Conservation (phyloP, 2,329 filamentous ascomycete species). For the Hypoxylon sp. region DNA sequence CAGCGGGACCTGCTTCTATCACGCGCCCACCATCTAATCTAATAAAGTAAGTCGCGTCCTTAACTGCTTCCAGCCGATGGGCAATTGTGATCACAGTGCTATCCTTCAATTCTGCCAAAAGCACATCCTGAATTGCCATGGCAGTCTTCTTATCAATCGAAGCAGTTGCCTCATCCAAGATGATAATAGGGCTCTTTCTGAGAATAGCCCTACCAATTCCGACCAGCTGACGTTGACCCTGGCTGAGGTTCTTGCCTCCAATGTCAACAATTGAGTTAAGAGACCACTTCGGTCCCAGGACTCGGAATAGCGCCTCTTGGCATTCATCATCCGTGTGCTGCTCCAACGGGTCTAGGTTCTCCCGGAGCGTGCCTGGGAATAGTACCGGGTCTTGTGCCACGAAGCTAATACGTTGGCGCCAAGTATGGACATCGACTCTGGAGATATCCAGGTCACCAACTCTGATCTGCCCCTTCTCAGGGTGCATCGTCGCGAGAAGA, state of each 20-base stretch:
- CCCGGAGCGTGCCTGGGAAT: constrained; percentile 70
- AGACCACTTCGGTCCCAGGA: constrained; percentile 67
- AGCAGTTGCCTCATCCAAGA: constrained; percentile 76
- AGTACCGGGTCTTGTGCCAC: constrained; percentile 76
- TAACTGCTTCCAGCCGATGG: constrained; percentile 75
- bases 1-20: constrained; percentile 63
- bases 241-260: constrained; percentile 73
- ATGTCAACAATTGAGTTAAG: constrained; percentile 69
- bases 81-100: constrained; percentile 77
- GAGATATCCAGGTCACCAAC: constrained; percentile 70
- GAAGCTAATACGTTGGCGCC: constrained; percentile 72
- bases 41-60: constrained; percentile 70
- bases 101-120: constrained; percentile 67
- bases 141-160: constrained; percentile 74
- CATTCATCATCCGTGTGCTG: constrained; percentile 70
- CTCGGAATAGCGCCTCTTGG: constrained; percentile 68
- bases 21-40: constrained; percentile 68
- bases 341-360: constrained; percentile 78
- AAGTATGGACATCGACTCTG: constrained; percentile 67
- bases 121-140: constrained; percentile 69
- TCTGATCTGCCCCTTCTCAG: constrained; percentile 65
- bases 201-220: constrained; percentile 73
- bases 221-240: constrained; percentile 74
- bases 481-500: constrained; percentile 69
- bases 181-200: constrained; percentile 71